Evolutionary conservation across 2,329 filamentous ascomycete genomes (phyloP).

Genomic region (Graphium sp.): DNA sequence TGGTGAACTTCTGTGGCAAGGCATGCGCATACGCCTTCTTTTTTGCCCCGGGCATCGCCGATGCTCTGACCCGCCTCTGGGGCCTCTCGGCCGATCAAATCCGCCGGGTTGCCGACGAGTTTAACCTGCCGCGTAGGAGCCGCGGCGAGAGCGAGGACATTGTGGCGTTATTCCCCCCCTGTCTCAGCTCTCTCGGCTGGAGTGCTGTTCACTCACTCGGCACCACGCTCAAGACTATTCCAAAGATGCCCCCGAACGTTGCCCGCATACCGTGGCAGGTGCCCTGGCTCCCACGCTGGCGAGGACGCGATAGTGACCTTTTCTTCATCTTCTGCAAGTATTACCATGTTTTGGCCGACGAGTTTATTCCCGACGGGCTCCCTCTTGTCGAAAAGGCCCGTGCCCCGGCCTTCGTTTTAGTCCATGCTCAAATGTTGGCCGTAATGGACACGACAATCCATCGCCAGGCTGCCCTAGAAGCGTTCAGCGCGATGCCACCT

Average conservation of each 20-base stretch:
- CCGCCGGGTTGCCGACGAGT: slow-evolving; percentile 54
- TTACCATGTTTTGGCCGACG: slow-evolving; percentile 62
- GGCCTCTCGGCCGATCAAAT: slow-evolving; percentile 50
- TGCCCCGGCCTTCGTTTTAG: slow-evolving; percentile 60
- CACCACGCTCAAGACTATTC: slow-evolving; percentile 45
- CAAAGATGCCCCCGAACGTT: slow-evolving; percentile 48
- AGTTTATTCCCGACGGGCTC: slow-evolving; percentile 44
- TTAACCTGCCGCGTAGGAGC: slow-evolving; percentile 42
- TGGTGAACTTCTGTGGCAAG: slow-evolving; percentile 79
- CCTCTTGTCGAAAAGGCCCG: slow-evolving; percentile 39
- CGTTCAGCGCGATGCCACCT: slow-evolving; percentile 20
- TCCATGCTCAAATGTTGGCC: slow-evolving; percentile 68
- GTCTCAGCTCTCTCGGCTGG: slow-evolving; percentile 40
- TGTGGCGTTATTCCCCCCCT: slow-evolving; percentile 51
- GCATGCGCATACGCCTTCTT: slow-evolving; percentile 87
- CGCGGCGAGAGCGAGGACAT: slow-evolving; percentile 46
- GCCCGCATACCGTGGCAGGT: slow-evolving; percentile 70
- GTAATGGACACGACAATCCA: slow-evolving; percentile 74
- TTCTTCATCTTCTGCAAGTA: slow-evolving; percentile 88
- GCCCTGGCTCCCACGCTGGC: slow-evolving; percentile 74
- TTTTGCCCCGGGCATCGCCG: slow-evolving; percentile 74
- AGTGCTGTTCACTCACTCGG: slow-evolving; percentile 29
- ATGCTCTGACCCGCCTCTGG: slow-evolving; percentile 73
- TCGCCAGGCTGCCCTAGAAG: slow-evolving; percentile 42
- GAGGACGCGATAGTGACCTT: slow-evolving; percentile 71